Base-by-base conservation (phyloP, 306 rosid species). In the Corylus avellana region DNA sequence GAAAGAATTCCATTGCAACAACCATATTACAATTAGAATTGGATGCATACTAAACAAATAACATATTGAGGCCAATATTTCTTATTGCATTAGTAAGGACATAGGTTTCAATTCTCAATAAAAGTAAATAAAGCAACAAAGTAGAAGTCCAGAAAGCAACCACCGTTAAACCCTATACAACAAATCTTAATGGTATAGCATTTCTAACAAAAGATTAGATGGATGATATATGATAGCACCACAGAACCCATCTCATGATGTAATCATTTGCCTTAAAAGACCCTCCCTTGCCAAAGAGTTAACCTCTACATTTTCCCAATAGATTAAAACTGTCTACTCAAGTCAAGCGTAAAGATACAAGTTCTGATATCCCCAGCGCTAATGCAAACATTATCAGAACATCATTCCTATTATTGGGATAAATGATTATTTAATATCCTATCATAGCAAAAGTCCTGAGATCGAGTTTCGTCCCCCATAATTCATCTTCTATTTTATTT, bases 1-100 rank as follows among this genome's bases (percentile, higher is more conserved):
- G 88, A 55, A 84, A 81, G 72, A 67, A 67, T 67, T 20, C 12
- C 72, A 67, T 67, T 14, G 7, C 16, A 10, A n/a, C 25, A 42
- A 67, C 72, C 51, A 42, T 9, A 67, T 67, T 67, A 39, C 51
- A 32, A n/a, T 13, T 42, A 67, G 51, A 42, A 18, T 12, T 0
- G 8, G 50, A 39, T 67, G 12, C 35, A 3, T 35, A 64, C 37
- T 14, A 35, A 64, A 14, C 20, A 37, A 35, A 35, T 64, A 64
- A 16, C 20, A 35, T 64, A 64, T 35, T 35, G 13, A 35, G 13
- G 70, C 70, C 37, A 35, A 64, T 25, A 9, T 11, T 8, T 8
- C 22, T 56, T n/a, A 14, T 17, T 35, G 70, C 47, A 35, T 64
- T 37, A 35, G 49, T 39, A 42, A 67, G 72, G 29, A 18, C 72